phyloP scores from a whole-genome alignment of 129 eudicot species.

The Logfia minima region DNA sequence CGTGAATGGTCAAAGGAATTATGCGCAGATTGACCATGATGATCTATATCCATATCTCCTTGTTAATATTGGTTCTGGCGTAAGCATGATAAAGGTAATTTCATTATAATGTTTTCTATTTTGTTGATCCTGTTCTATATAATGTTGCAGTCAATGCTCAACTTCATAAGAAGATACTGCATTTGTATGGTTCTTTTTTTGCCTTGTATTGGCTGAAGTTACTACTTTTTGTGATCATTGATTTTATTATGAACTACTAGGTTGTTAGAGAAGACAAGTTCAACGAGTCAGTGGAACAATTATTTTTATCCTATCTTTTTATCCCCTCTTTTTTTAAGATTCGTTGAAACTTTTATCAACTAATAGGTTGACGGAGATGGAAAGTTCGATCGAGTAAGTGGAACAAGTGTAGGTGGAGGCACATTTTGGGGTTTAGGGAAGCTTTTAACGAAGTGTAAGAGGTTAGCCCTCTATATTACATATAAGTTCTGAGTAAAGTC shows the following conservation, averaged over 20 bases:
- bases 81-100: slow-evolving; percentile 97
- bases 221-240: not conserved
- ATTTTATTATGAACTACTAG: slow-evolving; percentile 33
- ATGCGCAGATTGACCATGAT: slow-evolving; percentile 68
- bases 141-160: not conserved
- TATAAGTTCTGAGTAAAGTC: not conserved
- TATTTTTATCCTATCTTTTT: not conserved
- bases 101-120: not conserved
- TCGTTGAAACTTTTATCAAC: not conserved
- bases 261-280: slow-evolving; percentile 77
- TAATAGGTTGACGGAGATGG: slow-evolving; percentile 89
- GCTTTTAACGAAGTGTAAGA: slow-evolving; percentile 85
- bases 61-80: slow-evolving; percentile 95
- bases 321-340: not conserved
- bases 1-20: slow-evolving; percentile 63
- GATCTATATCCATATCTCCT: slow-evolving; percentile 95
- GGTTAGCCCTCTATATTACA: slow-evolving; percentile 41
- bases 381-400: slow-evolving; percentile 85
- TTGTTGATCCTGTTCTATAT: not conserved
- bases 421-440: slow-evolving; percentile 97
- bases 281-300: slow-evolving; percentile 91
- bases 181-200: not conserved
- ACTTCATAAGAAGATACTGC: not conserved
- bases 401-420: slow-evolving; percentile 98
- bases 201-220: not conserved